Conservation (phyloP, 2,329 filamentous ascomycete species). For the Phialocephala sp. region DNA sequence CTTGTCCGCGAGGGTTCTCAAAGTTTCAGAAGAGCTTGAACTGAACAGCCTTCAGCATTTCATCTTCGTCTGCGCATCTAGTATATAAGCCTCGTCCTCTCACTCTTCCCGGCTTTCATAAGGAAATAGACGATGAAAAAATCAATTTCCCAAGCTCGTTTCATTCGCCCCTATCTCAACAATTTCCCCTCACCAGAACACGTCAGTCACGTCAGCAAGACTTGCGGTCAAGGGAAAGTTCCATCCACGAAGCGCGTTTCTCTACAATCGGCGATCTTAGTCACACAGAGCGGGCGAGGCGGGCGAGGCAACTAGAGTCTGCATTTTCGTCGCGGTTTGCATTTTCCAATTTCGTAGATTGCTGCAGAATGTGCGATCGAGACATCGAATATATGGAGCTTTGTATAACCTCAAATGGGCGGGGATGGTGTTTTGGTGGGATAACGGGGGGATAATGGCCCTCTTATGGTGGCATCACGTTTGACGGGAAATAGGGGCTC, state of each 20-base stretch:
- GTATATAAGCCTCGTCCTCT: neutral
- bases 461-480: neutral
- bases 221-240: conserved; percentile 6
- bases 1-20: neutral
- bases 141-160: neutral
- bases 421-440: neutral
- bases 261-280: neutral
- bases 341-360: neutral
- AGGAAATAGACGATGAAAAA: neutral
- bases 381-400: neutral
- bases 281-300: neutral
- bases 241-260: conserved; percentile 6
- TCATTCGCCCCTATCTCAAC: neutral
- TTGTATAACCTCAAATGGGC: neutral
- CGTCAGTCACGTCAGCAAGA: conserved; percentile 2
- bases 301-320: neutral
- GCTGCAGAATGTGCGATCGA: neutral
- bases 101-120: neutral
- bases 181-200: conserved; percentile 6
- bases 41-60: neutral
- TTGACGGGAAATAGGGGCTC: neutral
- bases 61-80: neutral
- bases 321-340: neutral
- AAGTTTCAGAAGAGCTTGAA: neutral
- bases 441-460: neutral